A percentile compares a stretch with the other conserved stretches of the same genome.
Evolutionary conservation across 768 basidiomycete species (phyloP).

Genomic region (Rhizopogon roseolus): DNA sequence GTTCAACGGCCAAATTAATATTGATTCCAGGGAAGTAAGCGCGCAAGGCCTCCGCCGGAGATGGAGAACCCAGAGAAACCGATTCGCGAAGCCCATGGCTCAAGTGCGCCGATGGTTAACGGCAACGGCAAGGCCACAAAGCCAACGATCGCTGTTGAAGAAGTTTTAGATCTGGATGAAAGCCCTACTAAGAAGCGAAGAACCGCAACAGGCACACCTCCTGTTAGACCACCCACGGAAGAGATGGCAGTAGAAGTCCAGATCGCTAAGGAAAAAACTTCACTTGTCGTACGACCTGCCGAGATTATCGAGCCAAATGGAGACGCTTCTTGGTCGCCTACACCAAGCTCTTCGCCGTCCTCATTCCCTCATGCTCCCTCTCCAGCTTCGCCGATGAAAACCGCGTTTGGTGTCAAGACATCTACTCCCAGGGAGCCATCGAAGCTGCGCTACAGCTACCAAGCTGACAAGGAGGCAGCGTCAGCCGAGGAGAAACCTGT

Average conservation of each 20-base stretch:
- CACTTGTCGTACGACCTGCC: conserved; percentile 23
- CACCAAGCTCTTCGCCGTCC: conserved; percentile 3
- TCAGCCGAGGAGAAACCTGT: conserved; percentile 8
- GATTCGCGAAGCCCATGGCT: conserved; percentile 4
- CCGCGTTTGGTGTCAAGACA: conserved; percentile 34
- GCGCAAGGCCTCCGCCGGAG: conserved; percentile 65
- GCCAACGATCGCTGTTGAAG: conserved; percentile 26
- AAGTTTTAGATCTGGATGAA: conserved; percentile 34
- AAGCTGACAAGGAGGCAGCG: conserved; percentile 43
- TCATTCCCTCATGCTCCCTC: conserved; percentile 17
- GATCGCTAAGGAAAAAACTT: conserved; percentile 17
- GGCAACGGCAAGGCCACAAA: conserved; percentile 6
- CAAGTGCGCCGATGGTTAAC: conserved; percentile 7
- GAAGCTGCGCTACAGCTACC: conserved; percentile 70
- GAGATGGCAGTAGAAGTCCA: conserved; percentile 30
- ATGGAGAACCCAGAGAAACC: conserved; percentile 33
- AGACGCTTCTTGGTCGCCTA: conserved; percentile 11
- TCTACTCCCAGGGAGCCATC: conserved; percentile 72
- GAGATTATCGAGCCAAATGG: conserved; percentile 38
- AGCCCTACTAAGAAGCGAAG: conserved; percentile 45
- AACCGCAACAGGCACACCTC: conserved; percentile 19
- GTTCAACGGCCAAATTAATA: conserved; percentile 1
- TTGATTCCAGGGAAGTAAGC: conserved; percentile 61
- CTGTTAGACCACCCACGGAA: background rate
- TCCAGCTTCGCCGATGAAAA: conserved; percentile 9